These are phyloP conservation scores for Phytophthora kernoviae DNA, from an alignment of 352 stramenopile genomes.

Conservation along the genomic window DNA sequence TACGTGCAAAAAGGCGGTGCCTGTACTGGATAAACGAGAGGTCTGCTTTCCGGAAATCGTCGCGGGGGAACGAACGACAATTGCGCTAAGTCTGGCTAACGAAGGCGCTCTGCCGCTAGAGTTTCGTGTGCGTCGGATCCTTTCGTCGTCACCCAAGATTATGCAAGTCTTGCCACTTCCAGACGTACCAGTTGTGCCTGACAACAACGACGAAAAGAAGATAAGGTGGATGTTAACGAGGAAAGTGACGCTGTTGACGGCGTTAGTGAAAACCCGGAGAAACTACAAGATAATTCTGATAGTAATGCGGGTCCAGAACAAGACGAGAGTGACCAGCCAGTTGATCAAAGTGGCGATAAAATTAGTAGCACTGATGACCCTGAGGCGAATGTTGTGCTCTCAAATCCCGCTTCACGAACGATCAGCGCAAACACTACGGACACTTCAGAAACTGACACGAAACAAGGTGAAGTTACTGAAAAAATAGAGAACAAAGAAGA, in stretches of 20 bases:
- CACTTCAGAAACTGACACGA: neutral
- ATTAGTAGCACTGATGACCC: neutral
- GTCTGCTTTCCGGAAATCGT: slow-evolving; percentile 79
- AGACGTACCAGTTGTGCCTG: neutral
- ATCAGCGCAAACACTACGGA: slow-evolving; percentile 12
- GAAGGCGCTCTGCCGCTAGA: slow-evolving; percentile 66
- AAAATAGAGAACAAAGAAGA: neutral
- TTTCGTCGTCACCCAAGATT: neutral
- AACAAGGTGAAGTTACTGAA: neutral
- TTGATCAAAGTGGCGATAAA: neutral
- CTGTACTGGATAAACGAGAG: slow-evolving; percentile 42
- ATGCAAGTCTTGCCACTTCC: neutral
- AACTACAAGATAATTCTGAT: neutral
- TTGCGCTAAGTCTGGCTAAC: slow-evolving; percentile 70
- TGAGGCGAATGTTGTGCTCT: neutral
- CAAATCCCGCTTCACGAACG: neutral
- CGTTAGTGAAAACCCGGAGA: neutral
- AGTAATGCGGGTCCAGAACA: slow-evolving; percentile 15
- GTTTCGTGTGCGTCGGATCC: slow-evolving; percentile 37
- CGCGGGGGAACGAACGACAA: slow-evolving; percentile 71
- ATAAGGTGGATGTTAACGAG: neutral
- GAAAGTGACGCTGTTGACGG: neutral
- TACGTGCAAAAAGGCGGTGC: slow-evolving; percentile 82
- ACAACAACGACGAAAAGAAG: neutral
- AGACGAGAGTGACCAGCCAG: neutral